Evolutionary conservation across 257 asterid genomes (phyloP).

Genomic region (Mentha longifolia): DNA sequence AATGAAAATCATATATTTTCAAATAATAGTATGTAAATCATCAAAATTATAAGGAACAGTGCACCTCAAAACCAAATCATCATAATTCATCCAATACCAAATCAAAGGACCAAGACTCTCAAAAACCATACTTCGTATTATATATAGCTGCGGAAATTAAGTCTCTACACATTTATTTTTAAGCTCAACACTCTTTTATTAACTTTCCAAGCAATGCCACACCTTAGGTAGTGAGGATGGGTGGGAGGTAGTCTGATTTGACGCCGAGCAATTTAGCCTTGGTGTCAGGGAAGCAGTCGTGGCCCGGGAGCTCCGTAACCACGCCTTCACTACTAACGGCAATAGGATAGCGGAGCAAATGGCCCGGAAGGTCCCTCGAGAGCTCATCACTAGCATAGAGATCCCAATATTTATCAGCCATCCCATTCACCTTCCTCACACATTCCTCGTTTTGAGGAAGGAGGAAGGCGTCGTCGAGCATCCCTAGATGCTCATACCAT

Average conservation of each 20-base stretch:
- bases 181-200: conserved; percentile 12
- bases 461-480: conserved; percentile 71
- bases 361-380: conserved; percentile 68
- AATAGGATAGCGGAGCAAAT: conserved; percentile 74
- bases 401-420: conserved; percentile 77
- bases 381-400: conserved; percentile 54
- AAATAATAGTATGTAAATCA: neutral
- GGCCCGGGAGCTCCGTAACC: conserved; percentile 67
- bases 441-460: conserved; percentile 64
- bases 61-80: conserved; percentile 1
- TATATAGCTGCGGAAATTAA: neutral
- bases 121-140: neutral
- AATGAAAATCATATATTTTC: neutral
- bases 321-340: conserved; percentile 56
- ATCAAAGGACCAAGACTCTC: neutral
- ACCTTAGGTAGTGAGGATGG: conserved; percentile 73
- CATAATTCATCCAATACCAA: neutral
- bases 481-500: conserved; percentile 94
- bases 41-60: neutral
- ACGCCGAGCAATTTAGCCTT: conserved; percentile 72
- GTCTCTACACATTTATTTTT: neutral
- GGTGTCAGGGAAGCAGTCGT: conserved; percentile 71
- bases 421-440: conserved; percentile 52
- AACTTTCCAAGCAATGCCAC: neutral
- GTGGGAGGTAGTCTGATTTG: conserved; percentile 72